These are phyloP conservation scores for Coniferiporia sulphurascens DNA, from an alignment of 1,284 basidiomycete species.

Conservation along the genomic window DNA sequence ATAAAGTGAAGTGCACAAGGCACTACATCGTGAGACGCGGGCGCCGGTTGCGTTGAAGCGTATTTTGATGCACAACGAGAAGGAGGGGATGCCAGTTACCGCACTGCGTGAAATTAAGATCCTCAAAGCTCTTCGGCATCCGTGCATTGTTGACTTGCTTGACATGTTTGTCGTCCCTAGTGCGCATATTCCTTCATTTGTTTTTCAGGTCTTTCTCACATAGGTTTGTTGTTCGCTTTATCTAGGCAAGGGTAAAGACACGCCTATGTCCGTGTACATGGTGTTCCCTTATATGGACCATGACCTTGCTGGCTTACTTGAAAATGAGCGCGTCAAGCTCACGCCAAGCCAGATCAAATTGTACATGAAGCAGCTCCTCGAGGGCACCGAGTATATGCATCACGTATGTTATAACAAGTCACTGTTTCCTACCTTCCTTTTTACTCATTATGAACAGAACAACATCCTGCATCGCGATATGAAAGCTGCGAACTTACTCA, in stretches of 20 bases:
- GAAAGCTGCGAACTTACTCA: slow-evolving; percentile 97
- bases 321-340: slow-evolving; percentile 83
- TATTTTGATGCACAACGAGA: slow-evolving; percentile 94
- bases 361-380: slow-evolving; percentile 92
- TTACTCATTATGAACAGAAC: slow-evolving; percentile 52
- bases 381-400: slow-evolving; percentile 96
- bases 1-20: slow-evolving; percentile 83
- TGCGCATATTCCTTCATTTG: slow-evolving; percentile 30
- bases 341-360: slow-evolving; percentile 87
- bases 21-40: slow-evolving; percentile 59
- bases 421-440: slow-evolving; percentile 10
- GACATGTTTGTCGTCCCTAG: slow-evolving; percentile 88
- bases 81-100: slow-evolving; percentile 95
- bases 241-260: slow-evolving; percentile 55
- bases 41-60: slow-evolving; percentile 85
- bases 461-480: slow-evolving; percentile 96
- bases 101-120: slow-evolving; percentile 98
- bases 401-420: slow-evolving; percentile 45
- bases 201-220: background rate
- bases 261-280: slow-evolving; percentile 88
- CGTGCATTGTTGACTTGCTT: slow-evolving; percentile 81
- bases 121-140: slow-evolving; percentile 84
- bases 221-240: background rate
- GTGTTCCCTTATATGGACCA: slow-evolving; percentile 99
- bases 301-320: slow-evolving; percentile 90